These are phyloP conservation scores for Pseudogymnoascus sp. DNA, from an alignment of 2,329 filamentous ascomycete genomes.

Conservation along the genomic window DNA sequence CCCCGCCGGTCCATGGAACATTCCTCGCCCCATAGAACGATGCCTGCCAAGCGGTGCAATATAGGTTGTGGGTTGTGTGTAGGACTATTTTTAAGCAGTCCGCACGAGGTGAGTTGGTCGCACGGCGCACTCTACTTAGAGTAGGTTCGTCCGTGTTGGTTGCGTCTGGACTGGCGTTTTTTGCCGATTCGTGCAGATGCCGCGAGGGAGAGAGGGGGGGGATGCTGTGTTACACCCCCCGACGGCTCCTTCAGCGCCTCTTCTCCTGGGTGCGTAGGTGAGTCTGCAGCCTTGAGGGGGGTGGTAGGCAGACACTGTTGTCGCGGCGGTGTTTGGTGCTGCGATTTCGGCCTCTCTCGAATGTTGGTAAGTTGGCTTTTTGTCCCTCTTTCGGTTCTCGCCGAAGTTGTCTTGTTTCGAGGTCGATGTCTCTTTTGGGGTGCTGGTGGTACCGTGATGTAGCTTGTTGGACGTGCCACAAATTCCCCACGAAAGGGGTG, in stretches of 20 bases:
- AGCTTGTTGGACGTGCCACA: not conserved
- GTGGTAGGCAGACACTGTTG: not conserved
- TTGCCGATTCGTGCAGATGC: not conserved
- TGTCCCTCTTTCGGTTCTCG: not conserved
- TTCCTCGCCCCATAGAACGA: constrained; percentile 5
- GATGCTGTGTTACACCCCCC: not conserved
- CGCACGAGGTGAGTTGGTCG: not conserved
- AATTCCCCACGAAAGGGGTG: not conserved
- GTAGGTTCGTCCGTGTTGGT: not conserved
- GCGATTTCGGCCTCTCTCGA: not conserved
- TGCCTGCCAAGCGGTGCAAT: not conserved
- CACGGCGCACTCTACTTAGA: not conserved
- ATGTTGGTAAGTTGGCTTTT: not conserved
- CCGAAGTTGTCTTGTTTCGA: not conserved
- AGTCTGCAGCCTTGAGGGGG: not conserved
- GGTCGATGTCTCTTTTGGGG: not conserved
- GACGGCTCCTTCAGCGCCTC: not conserved
- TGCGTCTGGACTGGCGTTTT: not conserved
- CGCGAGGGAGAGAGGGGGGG: not conserved
- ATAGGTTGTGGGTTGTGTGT: not conserved
- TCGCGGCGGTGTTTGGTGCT: not conserved
- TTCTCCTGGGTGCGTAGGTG: not conserved
- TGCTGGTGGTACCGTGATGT: not conserved
- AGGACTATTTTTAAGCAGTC: not conserved
- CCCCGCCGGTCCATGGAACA: not conserved